Conservation (phyloP, 148 eudicot genomes). For the Heliamphora exappendiculata region DNA sequence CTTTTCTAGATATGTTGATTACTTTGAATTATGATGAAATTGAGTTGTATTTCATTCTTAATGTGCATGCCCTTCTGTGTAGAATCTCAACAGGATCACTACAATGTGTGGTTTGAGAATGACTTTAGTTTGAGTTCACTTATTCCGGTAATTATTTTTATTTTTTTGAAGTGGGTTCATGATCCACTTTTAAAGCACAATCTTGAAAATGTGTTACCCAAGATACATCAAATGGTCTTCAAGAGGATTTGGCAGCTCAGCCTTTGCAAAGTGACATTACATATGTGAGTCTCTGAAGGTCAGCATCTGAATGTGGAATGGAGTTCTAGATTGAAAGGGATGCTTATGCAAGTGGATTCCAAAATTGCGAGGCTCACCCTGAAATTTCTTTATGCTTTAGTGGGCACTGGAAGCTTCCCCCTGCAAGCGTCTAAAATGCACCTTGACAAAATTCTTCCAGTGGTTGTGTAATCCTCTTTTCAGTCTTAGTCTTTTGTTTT, state of each 20-base stretch:
- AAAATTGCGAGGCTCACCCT: no score
- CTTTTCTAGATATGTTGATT: not conserved
- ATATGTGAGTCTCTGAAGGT: not conserved
- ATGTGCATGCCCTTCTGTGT: not conserved
- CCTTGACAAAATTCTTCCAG: not conserved
- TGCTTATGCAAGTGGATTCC: not conserved
- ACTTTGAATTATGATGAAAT: not conserved
- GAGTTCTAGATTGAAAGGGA: not conserved
- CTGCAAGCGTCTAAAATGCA: not conserved
- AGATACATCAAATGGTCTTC: not conserved
- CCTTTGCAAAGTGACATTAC: not conserved
- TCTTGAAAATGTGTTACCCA: not conserved
- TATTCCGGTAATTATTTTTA: not conserved
- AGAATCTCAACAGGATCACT: not conserved
- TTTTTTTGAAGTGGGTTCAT: not conserved
- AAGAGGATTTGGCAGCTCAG: not conserved
- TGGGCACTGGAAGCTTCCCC: not conserved
- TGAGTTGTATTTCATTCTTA: not conserved
- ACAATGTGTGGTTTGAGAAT: not conserved
- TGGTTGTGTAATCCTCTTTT: not conserved
- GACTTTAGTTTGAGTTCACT: not conserved
- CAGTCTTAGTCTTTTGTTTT: not conserved
- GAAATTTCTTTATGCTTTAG: not conserved
- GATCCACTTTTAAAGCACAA: not conserved
- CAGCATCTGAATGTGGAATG: not conserved